Evolutionary conservation across 192 early-diverging fungal genomes (phyloP).

Genomic region (Ambispora gerdemannii): DNA sequence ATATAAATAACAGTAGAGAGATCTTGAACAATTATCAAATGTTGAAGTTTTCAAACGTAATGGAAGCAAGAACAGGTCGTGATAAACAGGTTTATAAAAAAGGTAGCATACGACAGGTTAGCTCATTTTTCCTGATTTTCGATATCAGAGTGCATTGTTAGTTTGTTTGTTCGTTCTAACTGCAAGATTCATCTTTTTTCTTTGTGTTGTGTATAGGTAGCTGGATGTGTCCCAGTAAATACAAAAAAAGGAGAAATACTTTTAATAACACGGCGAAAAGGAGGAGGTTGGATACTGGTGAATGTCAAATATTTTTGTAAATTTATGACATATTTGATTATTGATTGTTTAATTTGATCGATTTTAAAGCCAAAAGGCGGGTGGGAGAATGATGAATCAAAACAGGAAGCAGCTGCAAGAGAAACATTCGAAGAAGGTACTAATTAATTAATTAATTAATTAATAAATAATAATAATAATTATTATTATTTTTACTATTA

Average conservation of each 20-base stretch:
- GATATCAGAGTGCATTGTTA: neutral
- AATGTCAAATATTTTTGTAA: neutral
- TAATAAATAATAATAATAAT: no score
- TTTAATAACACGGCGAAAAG: slow-evolving; percentile 49
- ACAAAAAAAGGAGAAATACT: slow-evolving; percentile 42
- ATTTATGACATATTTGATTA: neutral
- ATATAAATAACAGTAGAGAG: no score
- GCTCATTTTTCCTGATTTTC: neutral
- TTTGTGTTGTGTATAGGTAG: slow-evolving; percentile 38
- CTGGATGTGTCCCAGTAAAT: slow-evolving; percentile 58
- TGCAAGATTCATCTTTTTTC: neutral
- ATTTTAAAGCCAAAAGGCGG: slow-evolving; percentile 55
- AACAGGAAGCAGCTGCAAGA: slow-evolving; percentile 51
- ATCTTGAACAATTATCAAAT: no score
- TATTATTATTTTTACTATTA: neutral
- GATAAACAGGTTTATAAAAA: slow-evolving; percentile 24
- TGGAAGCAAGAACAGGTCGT: slow-evolving; percentile 27
- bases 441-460: no score
- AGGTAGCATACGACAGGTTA: slow-evolving; percentile 23
- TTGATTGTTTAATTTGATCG: neutral
- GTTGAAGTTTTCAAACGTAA: neutral
- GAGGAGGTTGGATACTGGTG: slow-evolving; percentile 51
- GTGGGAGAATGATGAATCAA: slow-evolving; percentile 62
- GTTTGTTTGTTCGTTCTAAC: neutral
- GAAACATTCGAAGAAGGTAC: slow-evolving; percentile 65